Conservation (phyloP, 768 basidiomycete genomes). For the Kwoniella shandongensis region DNA sequence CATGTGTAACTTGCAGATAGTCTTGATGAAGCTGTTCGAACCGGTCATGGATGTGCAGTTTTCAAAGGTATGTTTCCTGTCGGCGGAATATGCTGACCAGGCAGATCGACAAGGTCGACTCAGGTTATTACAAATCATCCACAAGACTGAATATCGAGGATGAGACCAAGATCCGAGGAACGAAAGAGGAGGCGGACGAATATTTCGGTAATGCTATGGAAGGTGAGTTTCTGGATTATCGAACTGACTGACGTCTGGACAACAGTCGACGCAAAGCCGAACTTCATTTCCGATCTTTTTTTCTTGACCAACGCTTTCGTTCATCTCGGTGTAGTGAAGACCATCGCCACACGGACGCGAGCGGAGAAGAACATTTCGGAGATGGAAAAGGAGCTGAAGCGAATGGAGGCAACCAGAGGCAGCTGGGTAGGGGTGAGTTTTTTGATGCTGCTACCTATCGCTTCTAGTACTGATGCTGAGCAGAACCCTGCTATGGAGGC, state of each 20-base stretch:
- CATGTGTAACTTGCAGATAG: slow-evolving; percentile 83
- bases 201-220: slow-evolving; percentile 63
- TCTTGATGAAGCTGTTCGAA: slow-evolving; percentile 81
- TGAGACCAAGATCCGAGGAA: slow-evolving; percentile 91
- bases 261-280: slow-evolving; percentile 65
- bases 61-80: slow-evolving; percentile 64
- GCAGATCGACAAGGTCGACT: slow-evolving; percentile 88
- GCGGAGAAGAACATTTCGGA: slow-evolving; percentile 57
- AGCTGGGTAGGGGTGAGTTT: slow-evolving; percentile 77
- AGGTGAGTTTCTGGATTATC: slow-evolving; percentile 9
- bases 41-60: slow-evolving; percentile 92
- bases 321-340: slow-evolving; percentile 82
- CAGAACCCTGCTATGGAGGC: slow-evolving; percentile 68
- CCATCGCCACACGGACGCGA: slow-evolving; percentile 68
- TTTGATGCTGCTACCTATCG: too few species aligned
- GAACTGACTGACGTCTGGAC: background rate
- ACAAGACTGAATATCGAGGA: slow-evolving; percentile 73
- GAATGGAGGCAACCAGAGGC: slow-evolving; percentile 66
- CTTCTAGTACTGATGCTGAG: slow-evolving; percentile 1
- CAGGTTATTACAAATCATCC: slow-evolving; percentile 72
- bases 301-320: slow-evolving; percentile 82
- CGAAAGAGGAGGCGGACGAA: slow-evolving; percentile 75
- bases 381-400: slow-evolving; percentile 72
- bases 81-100: slow-evolving; percentile 7
- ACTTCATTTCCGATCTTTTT: slow-evolving; percentile 95